These are phyloP conservation scores for Ettlia oleoabundans DNA, from an alignment of 139 green algal genomes.

Conservation along the genomic window DNA sequence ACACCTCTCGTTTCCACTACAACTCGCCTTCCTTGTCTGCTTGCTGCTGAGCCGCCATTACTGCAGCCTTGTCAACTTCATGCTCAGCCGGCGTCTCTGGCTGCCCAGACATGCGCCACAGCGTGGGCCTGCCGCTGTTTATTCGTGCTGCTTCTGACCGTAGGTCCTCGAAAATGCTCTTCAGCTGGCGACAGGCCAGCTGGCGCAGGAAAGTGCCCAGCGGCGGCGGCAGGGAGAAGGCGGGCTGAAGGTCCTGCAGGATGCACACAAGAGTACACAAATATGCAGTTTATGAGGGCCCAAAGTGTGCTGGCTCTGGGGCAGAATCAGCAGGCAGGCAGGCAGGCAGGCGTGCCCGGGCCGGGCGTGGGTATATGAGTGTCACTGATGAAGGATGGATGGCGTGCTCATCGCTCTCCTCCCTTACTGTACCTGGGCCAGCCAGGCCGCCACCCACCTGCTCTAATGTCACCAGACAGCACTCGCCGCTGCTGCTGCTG, in stretches of 20 bases:
- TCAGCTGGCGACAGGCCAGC: slow-evolving; percentile 23
- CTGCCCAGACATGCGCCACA: background rate
- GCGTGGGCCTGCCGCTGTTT: background rate
- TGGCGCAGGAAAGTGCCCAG: slow-evolving; percentile 19
- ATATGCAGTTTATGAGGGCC: background rate
- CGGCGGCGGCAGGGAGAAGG: slow-evolving; percentile 15
- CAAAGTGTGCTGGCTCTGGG: background rate
- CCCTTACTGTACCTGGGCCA: background rate
- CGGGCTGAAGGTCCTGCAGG: slow-evolving; percentile 18
- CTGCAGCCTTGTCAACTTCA: background rate
- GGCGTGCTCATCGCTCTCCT: background rate
- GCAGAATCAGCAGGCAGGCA: background rate
- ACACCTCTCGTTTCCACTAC: no score
- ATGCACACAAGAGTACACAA: background rate
- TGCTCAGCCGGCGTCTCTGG: background rate
- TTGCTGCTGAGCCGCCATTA: background rate
- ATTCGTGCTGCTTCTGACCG: slow-evolving; percentile 1
- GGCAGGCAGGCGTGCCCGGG: background rate
- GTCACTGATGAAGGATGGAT: background rate
- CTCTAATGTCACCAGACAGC: background rate
- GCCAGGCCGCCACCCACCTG: background rate
- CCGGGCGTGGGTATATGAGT: background rate
- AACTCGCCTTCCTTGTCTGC: background rate
- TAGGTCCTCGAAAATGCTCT: slow-evolving; percentile 9
- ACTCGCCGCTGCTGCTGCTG: background rate